Base-by-base conservation (phyloP, 495 filamentous ascomycete genomes). In the Aspergillus carlsbadensis region DNA sequence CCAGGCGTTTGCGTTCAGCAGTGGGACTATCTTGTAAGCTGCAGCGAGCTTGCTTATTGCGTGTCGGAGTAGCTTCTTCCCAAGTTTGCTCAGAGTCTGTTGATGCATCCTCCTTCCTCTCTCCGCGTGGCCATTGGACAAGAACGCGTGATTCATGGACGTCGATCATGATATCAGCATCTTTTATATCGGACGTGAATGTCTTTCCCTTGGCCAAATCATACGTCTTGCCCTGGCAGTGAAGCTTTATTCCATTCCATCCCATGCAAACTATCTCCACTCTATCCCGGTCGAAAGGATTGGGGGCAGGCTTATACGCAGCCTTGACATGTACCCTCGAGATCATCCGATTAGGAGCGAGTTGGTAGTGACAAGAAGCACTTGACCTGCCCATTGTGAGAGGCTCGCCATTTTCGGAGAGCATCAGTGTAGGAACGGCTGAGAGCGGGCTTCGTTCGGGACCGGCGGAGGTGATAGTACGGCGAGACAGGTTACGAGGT, bases 181-280 rank as follows among this genome's bases (percentile, higher is more conserved):
- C 80, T 67, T 93, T 91, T 39, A 90, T 92, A 72, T 96, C 90
- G 52, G 92, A 96, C 22, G 85, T 87, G 72, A 96, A 98, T 24
- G 84, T 87, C 70, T 96, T 92, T 6, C 88, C 91, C 75, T 96
- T 97, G 42, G 75, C 78, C 70, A 98, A 68, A 58, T 95, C 90
- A 79, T 88, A 94, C 26, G 87, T 88, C 62, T 85, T 86, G 21
- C 92, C 92, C 70, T 92, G 88, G 73, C 90, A 97, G 72, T 96
- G 92, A 54, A 98, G 74, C 70, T 91, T 96, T 46, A 93, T 79
- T 11, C 94, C 93, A 71, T 98, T 98, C 92, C 93, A 97, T 15
- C 94, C 94, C 65, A 87, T 82, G 72, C 94, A 98, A 67, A 88
- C 81, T 52, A 98, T 86, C 69, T 91, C 87, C 45, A 98, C 81